Conservation (phyloP, 164 flowering plant species). For the Brasenia schreberi region DNA sequence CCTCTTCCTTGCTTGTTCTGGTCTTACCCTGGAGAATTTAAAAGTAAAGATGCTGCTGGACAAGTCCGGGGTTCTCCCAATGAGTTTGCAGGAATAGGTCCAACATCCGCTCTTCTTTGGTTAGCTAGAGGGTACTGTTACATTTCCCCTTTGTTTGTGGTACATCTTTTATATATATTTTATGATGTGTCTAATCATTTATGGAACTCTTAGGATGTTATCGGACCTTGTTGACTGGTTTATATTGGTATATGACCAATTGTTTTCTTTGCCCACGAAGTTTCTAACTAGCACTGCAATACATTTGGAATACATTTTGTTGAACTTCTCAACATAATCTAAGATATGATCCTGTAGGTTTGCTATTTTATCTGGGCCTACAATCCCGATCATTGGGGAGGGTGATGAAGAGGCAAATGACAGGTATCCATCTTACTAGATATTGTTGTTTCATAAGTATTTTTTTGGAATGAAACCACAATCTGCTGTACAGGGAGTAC, state of each 20-base stretch:
- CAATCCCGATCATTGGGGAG: constrained; percentile 97
- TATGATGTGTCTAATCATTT: no score
- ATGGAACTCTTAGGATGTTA: no score
- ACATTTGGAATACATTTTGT: no score
- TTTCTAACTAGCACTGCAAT: no score
- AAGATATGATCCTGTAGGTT: constrained; percentile 36
- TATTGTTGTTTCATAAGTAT: no score
- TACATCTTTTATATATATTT: background rate
- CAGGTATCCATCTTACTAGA: constrained; percentile 28
- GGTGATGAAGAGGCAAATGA: constrained; percentile 97
- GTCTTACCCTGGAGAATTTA: constrained; percentile 99
- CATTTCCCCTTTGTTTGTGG: constrained; percentile 3
- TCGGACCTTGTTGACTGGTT: no score
- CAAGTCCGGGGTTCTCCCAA: constrained; percentile 99
- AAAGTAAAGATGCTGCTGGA: constrained; percentile 97
- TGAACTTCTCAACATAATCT: no score
- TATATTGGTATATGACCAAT: no score
- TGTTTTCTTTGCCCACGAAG: no score
- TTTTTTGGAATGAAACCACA: no score
- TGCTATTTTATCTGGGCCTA: constrained; percentile 93
- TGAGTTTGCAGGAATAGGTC: constrained; percentile 93
- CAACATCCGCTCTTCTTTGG: constrained; percentile 97
- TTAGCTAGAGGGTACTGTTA: constrained; percentile 63
- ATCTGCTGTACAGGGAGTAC: no score
- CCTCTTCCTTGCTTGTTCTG: constrained; percentile 93